Evolutionary conservation across 208 protist species (phyloP).

Genomic region (Wallacemonas collosoma): DNA sequence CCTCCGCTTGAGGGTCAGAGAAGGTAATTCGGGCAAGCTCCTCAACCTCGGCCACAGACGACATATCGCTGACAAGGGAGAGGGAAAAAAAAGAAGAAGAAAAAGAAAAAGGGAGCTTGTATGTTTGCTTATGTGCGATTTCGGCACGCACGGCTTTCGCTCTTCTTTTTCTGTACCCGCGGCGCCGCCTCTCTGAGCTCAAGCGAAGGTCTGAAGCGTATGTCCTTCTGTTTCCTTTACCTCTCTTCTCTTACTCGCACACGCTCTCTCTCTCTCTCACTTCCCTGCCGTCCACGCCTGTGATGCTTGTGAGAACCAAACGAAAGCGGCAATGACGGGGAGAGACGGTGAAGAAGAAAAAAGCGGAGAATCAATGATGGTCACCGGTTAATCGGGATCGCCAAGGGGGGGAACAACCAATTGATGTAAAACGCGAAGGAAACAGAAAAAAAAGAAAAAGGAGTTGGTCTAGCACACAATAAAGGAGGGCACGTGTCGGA

Average conservation of each 20-base stretch:
- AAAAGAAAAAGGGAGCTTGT: background rate
- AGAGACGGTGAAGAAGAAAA: conserved; percentile 16
- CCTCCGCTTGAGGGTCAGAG: conserved; percentile 46
- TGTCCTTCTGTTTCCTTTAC: background rate
- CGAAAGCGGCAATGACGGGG: background rate
- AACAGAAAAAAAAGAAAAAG: background rate
- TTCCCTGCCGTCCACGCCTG: too few species aligned
- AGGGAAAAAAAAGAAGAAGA: conserved; percentile 11
- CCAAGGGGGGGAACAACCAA: background rate
- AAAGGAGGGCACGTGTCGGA: background rate
- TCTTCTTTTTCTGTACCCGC: background rate
- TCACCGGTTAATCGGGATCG: conserved; percentile 1
- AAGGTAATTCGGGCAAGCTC: conserved; percentile 71
- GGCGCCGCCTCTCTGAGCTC: too few species aligned
- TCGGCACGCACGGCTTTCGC: background rate
- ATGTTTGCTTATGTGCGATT: background rate
- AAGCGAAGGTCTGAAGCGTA: background rate
- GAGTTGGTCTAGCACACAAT: background rate
- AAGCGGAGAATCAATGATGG: conserved; percentile 7
- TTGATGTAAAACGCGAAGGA: background rate
- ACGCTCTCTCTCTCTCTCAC: too few species aligned
- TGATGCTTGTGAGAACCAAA: background rate
- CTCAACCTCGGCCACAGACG: conserved; percentile 66
- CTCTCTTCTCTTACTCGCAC: too few species aligned
- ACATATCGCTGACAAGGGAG: conserved; percentile 25